These are phyloP conservation scores for Keithomyces neogunnii DNA, from an alignment of 2,329 filamentous ascomycete species.

Conservation along the genomic window DNA sequence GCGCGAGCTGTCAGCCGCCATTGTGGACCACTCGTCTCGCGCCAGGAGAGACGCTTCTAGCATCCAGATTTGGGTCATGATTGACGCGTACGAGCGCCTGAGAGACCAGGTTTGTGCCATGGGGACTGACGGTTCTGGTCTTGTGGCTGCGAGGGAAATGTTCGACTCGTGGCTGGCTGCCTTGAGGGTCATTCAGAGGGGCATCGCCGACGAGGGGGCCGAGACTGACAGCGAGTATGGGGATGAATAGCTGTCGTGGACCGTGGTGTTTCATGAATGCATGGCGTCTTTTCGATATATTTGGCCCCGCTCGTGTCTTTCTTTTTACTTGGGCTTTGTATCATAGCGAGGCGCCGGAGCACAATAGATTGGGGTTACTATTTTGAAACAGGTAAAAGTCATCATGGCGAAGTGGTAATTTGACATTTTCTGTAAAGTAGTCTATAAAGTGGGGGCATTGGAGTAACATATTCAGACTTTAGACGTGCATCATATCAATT, in stretches of 20 bases:
- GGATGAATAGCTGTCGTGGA: conserved; percentile 8
- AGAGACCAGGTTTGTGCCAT: conserved; percentile 34
- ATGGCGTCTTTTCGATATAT: too few relatives aligned
- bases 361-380: too few relatives aligned
- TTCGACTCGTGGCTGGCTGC: conserved; percentile 44
- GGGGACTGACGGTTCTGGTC: conserved; percentile 24
- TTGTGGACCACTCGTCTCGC: conserved; percentile 19
- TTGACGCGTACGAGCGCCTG: conserved; percentile 48
- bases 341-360: too few relatives aligned
- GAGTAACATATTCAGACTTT: too few relatives aligned
- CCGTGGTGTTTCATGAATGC: too few relatives aligned
- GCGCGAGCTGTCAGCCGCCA: conserved; percentile 37
- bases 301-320: too few relatives aligned
- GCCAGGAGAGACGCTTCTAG: conserved; percentile 28
- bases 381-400: too few relatives aligned
- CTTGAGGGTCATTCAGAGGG: conserved; percentile 37
- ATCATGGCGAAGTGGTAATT: too few relatives aligned
- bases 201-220: conserved; percentile 15
- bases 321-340: too few relatives aligned
- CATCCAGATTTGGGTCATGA: conserved; percentile 48
- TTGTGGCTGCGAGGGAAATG: conserved; percentile 23
- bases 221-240: conserved; percentile 21
- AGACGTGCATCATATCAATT: too few relatives aligned
- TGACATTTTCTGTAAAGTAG: too few relatives aligned
- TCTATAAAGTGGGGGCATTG: too few relatives aligned